These are phyloP conservation scores for Cladosporium austrohemisphaericum DNA, from an alignment of 2,329 filamentous ascomycete genomes.

Conservation along the genomic window DNA sequence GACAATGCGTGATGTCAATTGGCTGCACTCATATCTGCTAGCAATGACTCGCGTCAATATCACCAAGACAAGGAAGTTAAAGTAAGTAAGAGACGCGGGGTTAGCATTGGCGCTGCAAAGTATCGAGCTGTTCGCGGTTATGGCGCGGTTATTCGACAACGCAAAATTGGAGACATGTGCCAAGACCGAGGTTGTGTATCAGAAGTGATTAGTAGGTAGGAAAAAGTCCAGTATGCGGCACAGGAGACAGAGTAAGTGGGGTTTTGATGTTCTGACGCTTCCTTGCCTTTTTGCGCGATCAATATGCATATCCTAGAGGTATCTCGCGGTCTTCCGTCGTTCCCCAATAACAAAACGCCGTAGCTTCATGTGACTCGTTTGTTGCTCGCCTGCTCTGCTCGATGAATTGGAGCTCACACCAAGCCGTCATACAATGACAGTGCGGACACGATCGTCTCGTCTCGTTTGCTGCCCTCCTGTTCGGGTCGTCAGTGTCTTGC, in stretches of 20 bases:
- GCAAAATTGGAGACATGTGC: neutral
- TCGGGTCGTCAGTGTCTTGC: slow-evolving; percentile 17
- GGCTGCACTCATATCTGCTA: neutral
- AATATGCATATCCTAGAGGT: slow-evolving; percentile 7
- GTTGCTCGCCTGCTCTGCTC: neutral
- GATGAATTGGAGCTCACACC: slow-evolving; percentile 46
- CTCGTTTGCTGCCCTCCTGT: slow-evolving; percentile 88
- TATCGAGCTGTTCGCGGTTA: slow-evolving; percentile 5
- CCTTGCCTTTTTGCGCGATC: neutral
- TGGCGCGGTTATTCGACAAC: neutral
- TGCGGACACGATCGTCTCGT: slow-evolving; percentile 97
- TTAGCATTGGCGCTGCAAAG: slow-evolving; percentile 8
- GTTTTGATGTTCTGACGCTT: too few relatives aligned
- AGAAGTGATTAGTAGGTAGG: too few relatives aligned
- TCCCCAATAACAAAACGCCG: slow-evolving; percentile 6
- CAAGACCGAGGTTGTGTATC: slow-evolving; percentile 14
- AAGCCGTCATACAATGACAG: slow-evolving; percentile 93
- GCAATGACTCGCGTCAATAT: slow-evolving; percentile 1
- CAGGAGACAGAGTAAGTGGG: too few relatives aligned
- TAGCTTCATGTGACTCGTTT: slow-evolving; percentile 11
- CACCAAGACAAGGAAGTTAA: slow-evolving; percentile 1
- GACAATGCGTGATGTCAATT: neutral
- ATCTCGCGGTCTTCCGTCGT: neutral
- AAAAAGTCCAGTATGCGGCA: too few relatives aligned
- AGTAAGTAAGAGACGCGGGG: slow-evolving; percentile 8